Evolutionary conservation across 1,284 basidiomycete species (phyloP).

Genomic region (Lignosus rhinocerotis): DNA sequence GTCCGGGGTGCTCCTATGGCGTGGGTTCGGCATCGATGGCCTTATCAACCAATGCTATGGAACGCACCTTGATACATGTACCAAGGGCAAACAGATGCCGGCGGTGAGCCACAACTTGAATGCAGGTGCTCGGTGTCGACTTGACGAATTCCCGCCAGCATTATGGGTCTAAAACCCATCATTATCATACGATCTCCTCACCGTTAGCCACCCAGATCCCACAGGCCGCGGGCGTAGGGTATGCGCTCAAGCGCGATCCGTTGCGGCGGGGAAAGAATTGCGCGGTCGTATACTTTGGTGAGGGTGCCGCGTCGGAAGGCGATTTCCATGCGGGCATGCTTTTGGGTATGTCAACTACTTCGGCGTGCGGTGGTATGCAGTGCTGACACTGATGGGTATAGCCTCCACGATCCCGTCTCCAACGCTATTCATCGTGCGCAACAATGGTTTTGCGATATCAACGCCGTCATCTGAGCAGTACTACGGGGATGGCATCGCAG

Average conservation of each 20-base stretch:
- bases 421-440: slow-evolving; percentile 75
- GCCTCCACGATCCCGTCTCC: slow-evolving; percentile 77
- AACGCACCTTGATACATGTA: slow-evolving; percentile 76
- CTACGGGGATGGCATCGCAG: slow-evolving; percentile 91
- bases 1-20: slow-evolving; percentile 87
- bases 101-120: slow-evolving; percentile 49
- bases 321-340: slow-evolving; percentile 81
- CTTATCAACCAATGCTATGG: slow-evolving; percentile 91
- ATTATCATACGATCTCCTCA: slow-evolving; percentile 94
- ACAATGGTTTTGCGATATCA: slow-evolving; percentile 94
- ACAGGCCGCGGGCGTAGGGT: slow-evolving; percentile 92
- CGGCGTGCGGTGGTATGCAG: background rate
- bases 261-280: slow-evolving; percentile 72
- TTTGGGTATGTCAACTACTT: slow-evolving; percentile 36
- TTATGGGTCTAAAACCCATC: slow-evolving; percentile 80
- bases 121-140: background rate
- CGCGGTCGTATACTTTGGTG: slow-evolving; percentile 91
- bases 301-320: slow-evolving; percentile 77
- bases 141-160: slow-evolving; percentile 51
- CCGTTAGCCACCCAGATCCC: slow-evolving; percentile 96
- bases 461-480: slow-evolving; percentile 91
- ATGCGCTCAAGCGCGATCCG: slow-evolving; percentile 83
- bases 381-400: background rate
- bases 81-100: slow-evolving; percentile 90
- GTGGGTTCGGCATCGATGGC: slow-evolving; percentile 73